Base-by-base conservation (phyloP, 2,329 filamentous ascomycete genomes). In the Trematosphaeria pertusa region DNA sequence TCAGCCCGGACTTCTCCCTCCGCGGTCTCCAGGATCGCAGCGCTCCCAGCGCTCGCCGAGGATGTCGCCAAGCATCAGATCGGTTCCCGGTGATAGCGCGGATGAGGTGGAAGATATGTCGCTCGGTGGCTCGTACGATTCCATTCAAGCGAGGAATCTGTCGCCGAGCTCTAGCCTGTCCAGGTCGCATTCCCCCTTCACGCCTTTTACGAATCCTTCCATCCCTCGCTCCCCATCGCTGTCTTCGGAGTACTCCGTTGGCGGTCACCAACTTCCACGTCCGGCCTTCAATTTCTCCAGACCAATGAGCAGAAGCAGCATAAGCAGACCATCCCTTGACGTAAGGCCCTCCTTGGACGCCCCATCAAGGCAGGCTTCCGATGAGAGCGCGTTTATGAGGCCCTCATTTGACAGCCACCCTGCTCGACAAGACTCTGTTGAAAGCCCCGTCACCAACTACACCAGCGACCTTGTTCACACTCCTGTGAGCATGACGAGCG, bases 261-360 rank as follows among this genome's bases (percentile, higher is more conserved):
- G 75, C 37, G 79, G 82, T 24, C 48, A 63, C 14, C 73, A 77
- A 21, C 73, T 91, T 26, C 84, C 87, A 10, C 83, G 87, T 12
- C 88, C 91, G 1, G 85, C 88, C 0, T 93, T 95, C 74, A 97
- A 99, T 73, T 97, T 97, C 70, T 97, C 94, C 0, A 83, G 94
- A 33, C 94, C 94, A 0, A 75, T 96, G 50, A 97, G 93, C 70
- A 75, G 96, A 50, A 97, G 93, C 70, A 81, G 87, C 65, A 82
- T 85, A 50, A 85, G 84, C 51, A 85, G 81, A 10, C 83, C 83
- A 12, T 70, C 70, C 5, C 43, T 70, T 12, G 74, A 76, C 22
- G 65, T 58, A 7, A 54, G 62, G 22, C 62, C 73, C 5, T 65
- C 66, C 15, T 54, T 65, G n/a, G 72, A 73, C 21, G 59, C 53